Base-by-base conservation (phyloP, 139 green algal genomes). In the Astrephomene gubernaculifera region DNA sequence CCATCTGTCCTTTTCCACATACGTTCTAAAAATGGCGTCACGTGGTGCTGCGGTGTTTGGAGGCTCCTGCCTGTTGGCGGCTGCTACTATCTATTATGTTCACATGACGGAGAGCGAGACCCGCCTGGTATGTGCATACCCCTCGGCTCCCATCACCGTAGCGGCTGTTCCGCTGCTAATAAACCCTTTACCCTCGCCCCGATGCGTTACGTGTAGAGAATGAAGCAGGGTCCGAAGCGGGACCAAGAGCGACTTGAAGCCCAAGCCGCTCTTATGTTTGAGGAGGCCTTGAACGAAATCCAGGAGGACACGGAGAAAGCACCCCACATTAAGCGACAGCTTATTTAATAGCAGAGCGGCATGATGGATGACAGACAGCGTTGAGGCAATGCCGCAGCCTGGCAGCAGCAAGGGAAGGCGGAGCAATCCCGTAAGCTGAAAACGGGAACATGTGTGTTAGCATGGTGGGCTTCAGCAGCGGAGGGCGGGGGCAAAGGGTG, bases 151-250 rank as follows among this genome's bases (percentile, higher is more conserved):
- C 61, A 27, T 24, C 8, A 39, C 21, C 63, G 6, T 9, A 70
- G 4, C 4, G 27, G 7, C 25, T 39, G 24, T 41, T 39, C n/a
- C 17, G 4, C 5, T 21, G 21, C n/a, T n/a, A n/a, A n/a, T n/a
- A n/a, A n/a, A n/a, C n/a, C n/a, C n/a, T n/a, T n/a, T n/a, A n/a
- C n/a, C n/a, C n/a, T n/a, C n/a, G n/a, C n/a, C n/a, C 63, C 63
- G 39, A 21, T 31, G 65, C 65, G 7, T 45, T 35, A 4, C 60
- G 0, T 39, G 64, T 64, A 85, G 79, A 71, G 36, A 33, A 85
- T 85, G 79, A 75, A 76, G 44, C 79, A 85, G 22, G 79, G 79
- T 0, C 79, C 79, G 1, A 85, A 85, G 65, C 44, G 79, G 3
- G 79, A 85, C 64, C 49, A 44, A 1, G 79, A 85, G 33, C 64